These are phyloP conservation scores for Russula sp. DNA, from an alignment of 768 basidiomycete genomes.

Conservation along the genomic window DNA sequence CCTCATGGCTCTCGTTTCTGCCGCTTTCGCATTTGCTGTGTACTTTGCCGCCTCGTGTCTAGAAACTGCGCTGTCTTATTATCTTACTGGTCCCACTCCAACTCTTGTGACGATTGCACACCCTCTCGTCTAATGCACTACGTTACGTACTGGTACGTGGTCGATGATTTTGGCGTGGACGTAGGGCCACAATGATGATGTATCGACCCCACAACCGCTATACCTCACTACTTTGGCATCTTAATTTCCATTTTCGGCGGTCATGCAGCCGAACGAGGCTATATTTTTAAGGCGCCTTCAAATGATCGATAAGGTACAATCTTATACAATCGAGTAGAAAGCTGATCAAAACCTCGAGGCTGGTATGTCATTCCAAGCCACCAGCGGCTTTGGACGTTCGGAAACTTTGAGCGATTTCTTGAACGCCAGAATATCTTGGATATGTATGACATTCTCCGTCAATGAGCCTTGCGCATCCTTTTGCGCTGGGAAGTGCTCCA, in stretches of 20 bases:
- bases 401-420: constrained; percentile 50
- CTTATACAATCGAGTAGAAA: background rate
- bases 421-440: constrained; percentile 62
- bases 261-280: background rate
- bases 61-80: constrained; percentile 5
- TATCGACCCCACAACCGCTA: background rate
- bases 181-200: background rate
- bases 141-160: background rate
- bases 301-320: background rate
- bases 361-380: constrained; percentile 69
- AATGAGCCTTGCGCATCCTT: constrained; percentile 43
- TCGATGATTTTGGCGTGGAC: background rate
- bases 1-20: constrained; percentile 23
- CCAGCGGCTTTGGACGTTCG: constrained; percentile 56
- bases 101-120: constrained; percentile 4
- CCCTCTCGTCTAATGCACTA: constrained; percentile 1
- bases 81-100: background rate
- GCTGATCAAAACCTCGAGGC: constrained; percentile 41
- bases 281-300: background rate
- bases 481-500: constrained; percentile 48
- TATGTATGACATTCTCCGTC: constrained; percentile 45
- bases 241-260: background rate
- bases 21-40: constrained; percentile 18
- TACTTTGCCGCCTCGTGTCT: constrained; percentile 1
- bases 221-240: background rate